Percentiles rank a stretch among this genome's conserved stretches.
These are phyloP conservation scores for Fonsecaea monophora DNA, from an alignment of 2,329 filamentous ascomycete species.

Conservation along the genomic window DNA sequence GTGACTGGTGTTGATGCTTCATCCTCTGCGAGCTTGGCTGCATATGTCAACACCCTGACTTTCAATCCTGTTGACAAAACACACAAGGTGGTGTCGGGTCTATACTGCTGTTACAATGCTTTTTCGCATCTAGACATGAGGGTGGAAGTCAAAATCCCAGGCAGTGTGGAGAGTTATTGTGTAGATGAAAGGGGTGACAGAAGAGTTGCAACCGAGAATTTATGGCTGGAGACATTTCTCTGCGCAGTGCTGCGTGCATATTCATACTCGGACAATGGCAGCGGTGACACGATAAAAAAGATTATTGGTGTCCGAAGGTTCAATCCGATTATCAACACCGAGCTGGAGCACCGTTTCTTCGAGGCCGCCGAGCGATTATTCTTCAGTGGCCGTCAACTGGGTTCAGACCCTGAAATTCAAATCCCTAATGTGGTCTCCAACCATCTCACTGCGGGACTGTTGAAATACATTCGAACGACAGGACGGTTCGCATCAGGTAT, in stretches of 20 bases:
- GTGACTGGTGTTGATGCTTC: conserved; percentile 96
- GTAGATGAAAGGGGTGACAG: conserved; percentile 97
- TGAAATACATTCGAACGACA: conserved; percentile 94
- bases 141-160: conserved; percentile 95
- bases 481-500: conserved; percentile 94
- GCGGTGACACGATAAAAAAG: conserved; percentile 91
- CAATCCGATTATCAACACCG: conserved; percentile 97
- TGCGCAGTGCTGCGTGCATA: conserved; percentile 94
- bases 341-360: conserved; percentile 94
- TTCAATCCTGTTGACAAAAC: conserved; percentile 84
- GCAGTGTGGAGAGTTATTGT: conserved; percentile 95
- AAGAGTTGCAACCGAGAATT: conserved; percentile 85
- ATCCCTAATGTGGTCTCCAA: conserved; percentile 97
- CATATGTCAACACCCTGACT: conserved; percentile 97
- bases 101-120: conserved; percentile 99
- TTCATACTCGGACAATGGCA: conserved; percentile 94
- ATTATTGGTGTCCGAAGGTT: conserved; percentile 97
- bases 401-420: conserved; percentile 95
- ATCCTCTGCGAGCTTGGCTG: conserved; percentile 92
- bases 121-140: conserved; percentile 98
- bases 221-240: conserved; percentile 97
- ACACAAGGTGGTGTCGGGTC: conserved; percentile 88
- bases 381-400: conserved; percentile 92
- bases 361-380: conserved; percentile 94
- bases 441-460: conserved; percentile 88